Conservation (phyloP, 805 yeast genomes). For the Kurtzmaniella cleridarum region DNA sequence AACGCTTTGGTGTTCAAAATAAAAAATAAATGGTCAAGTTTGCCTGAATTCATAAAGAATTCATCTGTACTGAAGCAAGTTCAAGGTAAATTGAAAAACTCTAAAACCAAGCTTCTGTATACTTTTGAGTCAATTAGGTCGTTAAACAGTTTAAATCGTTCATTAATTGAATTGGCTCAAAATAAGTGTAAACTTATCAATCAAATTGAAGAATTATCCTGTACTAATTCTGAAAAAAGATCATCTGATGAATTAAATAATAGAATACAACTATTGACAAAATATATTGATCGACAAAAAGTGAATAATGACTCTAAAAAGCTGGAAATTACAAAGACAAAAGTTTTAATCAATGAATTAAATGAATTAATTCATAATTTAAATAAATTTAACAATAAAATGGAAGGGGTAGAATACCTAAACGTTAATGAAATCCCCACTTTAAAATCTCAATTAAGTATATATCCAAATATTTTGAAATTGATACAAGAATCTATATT, state of each 20-base stretch:
- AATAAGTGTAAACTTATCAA: conserved; percentile 17
- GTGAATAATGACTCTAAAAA: conserved; percentile 17
- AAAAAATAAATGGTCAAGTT: background rate
- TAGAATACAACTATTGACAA: conserved; percentile 9
- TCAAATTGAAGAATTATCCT: conserved; percentile 12
- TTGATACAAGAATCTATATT: conserved; percentile 9
- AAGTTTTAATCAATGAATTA: conserved; percentile 16
- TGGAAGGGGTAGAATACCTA: conserved; percentile 19
- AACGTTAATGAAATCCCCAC: conserved; percentile 24
- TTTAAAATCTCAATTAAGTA: conserved; percentile 15
- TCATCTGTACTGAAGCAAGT: too few species aligned
- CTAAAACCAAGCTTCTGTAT: conserved; percentile 13
- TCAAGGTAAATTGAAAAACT: background rate
- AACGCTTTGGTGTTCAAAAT: background rate
- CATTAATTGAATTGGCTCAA: conserved; percentile 22
- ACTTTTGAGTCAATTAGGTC: conserved; percentile 26
- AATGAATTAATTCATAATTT: conserved; percentile 8
- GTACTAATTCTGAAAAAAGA: background rate
- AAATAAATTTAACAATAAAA: too few species aligned
- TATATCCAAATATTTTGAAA: conserved; percentile 18
- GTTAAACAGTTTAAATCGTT: conserved; percentile 16
- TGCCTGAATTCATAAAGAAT: too few species aligned
- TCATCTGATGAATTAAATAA: conserved; percentile 5
- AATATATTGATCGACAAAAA: conserved; percentile 14
- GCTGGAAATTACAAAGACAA: conserved; percentile 17